These are phyloP conservation scores for Tuber indicum DNA, from an alignment of 495 filamentous ascomycete genomes.

Conservation along the genomic window DNA sequence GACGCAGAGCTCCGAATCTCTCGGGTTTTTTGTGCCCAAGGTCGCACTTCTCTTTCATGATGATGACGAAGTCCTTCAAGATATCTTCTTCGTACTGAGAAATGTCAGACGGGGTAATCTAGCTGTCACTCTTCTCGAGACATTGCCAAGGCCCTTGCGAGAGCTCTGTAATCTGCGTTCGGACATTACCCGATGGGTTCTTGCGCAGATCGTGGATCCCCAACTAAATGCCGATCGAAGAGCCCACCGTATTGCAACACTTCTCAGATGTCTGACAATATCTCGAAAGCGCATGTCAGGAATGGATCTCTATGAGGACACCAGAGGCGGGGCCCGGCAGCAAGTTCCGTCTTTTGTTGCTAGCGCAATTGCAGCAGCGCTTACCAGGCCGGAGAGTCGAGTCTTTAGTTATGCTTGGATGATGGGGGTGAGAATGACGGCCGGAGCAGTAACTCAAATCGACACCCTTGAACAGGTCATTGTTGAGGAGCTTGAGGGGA, in stretches of 20 bases:
- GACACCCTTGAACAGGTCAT: slow-evolving; percentile 42
- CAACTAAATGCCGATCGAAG: slow-evolving; percentile 36
- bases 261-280: slow-evolving; percentile 39
- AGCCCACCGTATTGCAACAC: slow-evolving; percentile 36
- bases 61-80: slow-evolving; percentile 42
- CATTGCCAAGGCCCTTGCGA: slow-evolving; percentile 38
- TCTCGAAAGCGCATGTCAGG: slow-evolving; percentile 42
- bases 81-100: slow-evolving; percentile 40
- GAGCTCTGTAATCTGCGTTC: slow-evolving; percentile 39
- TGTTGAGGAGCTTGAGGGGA: slow-evolving; percentile 31
- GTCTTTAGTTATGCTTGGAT: slow-evolving; percentile 40
- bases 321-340: slow-evolving; percentile 35
- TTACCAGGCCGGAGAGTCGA: slow-evolving; percentile 42
- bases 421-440: slow-evolving; percentile 28
- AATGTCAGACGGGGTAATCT: slow-evolving; percentile 39
- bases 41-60: slow-evolving; percentile 39
- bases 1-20: slow-evolving; percentile 41
- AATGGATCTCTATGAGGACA: slow-evolving; percentile 42
- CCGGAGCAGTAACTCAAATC: slow-evolving; percentile 23
- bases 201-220: slow-evolving; percentile 40
- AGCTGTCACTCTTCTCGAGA: slow-evolving; percentile 32
- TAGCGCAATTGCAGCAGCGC: slow-evolving; percentile 39
- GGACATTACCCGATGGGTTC: slow-evolving; percentile 40
- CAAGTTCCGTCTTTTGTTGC: slow-evolving; percentile 43
- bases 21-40: slow-evolving; percentile 43